Evolutionary conservation across 352 stramenopile genomes (phyloP).

Genomic region (Pythium monospermum): DNA sequence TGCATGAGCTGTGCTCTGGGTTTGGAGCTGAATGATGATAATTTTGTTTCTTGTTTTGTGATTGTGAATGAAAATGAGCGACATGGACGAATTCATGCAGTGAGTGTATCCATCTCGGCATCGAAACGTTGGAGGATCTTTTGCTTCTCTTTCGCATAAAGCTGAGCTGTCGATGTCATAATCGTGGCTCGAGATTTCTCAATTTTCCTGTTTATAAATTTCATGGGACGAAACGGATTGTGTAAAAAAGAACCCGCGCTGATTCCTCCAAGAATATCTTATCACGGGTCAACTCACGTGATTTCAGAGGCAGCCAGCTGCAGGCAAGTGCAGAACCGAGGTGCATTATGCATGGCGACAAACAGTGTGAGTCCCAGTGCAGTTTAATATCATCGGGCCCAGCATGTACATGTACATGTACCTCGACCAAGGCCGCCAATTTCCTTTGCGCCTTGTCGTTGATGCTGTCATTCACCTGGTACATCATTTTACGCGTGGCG

Average conservation of each 20-base stretch:
- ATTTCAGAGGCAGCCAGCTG: slow-evolving; percentile 27
- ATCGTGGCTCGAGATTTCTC: slow-evolving; percentile 17
- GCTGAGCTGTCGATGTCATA: slow-evolving; percentile 18
- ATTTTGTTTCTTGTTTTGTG: too few relatives aligned
- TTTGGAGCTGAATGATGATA: too few relatives aligned
- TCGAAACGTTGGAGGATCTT: slow-evolving; percentile 22
- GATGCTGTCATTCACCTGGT: slow-evolving; percentile 25
- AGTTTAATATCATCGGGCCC: not conserved
- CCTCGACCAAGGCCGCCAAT: slow-evolving; percentile 18
- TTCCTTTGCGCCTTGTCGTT: slow-evolving; percentile 24
- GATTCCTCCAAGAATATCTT: slow-evolving; percentile 1
- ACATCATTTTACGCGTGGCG: not conserved
- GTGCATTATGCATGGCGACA: too few relatives aligned
- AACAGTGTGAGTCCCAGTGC: too few relatives aligned
- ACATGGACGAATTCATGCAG: too few relatives aligned
- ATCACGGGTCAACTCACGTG: slow-evolving; percentile 5
- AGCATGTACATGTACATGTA: slow-evolving; percentile 5
- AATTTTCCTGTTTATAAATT: slow-evolving; percentile 12
- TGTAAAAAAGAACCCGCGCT: slow-evolving; percentile 7
- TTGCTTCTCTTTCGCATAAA: slow-evolving; percentile 28
- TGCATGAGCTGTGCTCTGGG: too few relatives aligned
- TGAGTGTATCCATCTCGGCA: slow-evolving; percentile 17
- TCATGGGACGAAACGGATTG: too few relatives aligned
- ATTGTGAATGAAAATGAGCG: too few relatives aligned
- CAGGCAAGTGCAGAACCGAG: too few relatives aligned